Base-by-base conservation (phyloP, 179 eudicot genomes). In the Silene vulgaris region DNA sequence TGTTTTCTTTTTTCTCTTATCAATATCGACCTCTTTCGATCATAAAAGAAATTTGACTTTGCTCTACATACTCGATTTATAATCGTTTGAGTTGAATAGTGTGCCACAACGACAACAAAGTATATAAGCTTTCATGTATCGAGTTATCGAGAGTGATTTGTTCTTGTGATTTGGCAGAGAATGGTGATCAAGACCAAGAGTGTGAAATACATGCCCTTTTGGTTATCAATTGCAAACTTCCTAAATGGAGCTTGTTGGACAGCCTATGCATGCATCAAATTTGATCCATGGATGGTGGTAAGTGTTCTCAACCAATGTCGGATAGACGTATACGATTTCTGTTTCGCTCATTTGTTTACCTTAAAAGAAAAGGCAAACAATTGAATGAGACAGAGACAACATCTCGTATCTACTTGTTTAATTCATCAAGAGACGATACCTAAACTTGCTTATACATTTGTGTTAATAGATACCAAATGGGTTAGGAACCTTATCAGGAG, bases 161-260 rank as follows among this genome's bases (percentile, higher is more conserved):
- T 63, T 2, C 3, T 64, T 28, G 14, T 29, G 19, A 14, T n/a
- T 65, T 14, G 56, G 57, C 85, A 89, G 94, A 48, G 74, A 16
- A 72, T 56, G 61, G 94, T 88, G 60, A 85, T 91, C 5, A 77
- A 23, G 81, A 87, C 92, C 0, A 88, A 86, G 83, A 91, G 92
- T 63, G 97, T 91, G 1, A 90, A 86, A 62, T 91, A 78, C 87
- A 87, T 91, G 94, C 97, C 97, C 0, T 84, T 90, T 13, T 75
- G 67, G 71, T 45, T 91, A 35, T 85, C 97, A 28, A 76, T 87
- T 0, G 83, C 92, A 8, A 82, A 78, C 80, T 87, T 90, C 74
- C 59, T 76, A 1, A 91, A 91, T 78, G 90, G 90, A 0, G 40
- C 67, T 52, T 35, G 83, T 7, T 91, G 94, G 94, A 73, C 82